Evolutionary conservation across 805 yeast genomes (phyloP).

Genomic region (Suhomyces xylopsoci): DNA sequence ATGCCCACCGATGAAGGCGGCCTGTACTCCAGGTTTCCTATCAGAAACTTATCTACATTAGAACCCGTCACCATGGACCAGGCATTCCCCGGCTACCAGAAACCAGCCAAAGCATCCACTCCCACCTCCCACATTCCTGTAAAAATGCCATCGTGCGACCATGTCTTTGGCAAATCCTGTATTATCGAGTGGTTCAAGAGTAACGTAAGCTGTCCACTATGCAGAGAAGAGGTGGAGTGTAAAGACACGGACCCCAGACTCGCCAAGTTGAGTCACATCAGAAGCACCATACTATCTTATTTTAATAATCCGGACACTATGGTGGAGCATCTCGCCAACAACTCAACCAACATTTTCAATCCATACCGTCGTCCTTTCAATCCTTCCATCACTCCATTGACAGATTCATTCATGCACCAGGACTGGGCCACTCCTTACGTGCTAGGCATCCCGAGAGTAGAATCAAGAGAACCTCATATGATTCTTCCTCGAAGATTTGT

Average conservation of each 20-base stretch:
- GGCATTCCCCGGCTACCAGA: constrained; percentile 25
- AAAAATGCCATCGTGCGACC: constrained; percentile 41
- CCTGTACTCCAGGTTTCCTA: constrained; percentile 27
- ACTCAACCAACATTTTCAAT: constrained; percentile 36
- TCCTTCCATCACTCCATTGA: constrained; percentile 36
- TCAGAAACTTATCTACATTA: constrained; percentile 19
- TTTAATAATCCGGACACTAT: constrained; percentile 17
- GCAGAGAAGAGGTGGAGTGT: constrained; percentile 37
- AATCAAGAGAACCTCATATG: constrained; percentile 21
- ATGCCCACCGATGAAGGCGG: constrained; percentile 30
- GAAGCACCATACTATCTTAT: constrained; percentile 12
- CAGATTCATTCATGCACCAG: constrained; percentile 36
- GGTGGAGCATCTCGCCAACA: constrained; percentile 22
- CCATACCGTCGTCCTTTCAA: constrained; percentile 36
- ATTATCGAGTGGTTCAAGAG: constrained; percentile 40
- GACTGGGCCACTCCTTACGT: constrained; percentile 28
- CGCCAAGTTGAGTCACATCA: constrained; percentile 12
- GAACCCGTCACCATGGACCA: constrained; percentile 19
- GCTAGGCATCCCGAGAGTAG: constrained; percentile 9
- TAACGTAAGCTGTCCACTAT: constrained; percentile 41
- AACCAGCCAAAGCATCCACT: constrained; percentile 11
- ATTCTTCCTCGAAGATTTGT: constrained; percentile 32
- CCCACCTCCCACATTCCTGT: constrained; percentile 30
- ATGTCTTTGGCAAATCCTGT: constrained; percentile 40
- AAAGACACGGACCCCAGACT: constrained; percentile 15